Base-by-base conservation (phyloP, 164 flowering plant species). In the Cinnamomum micranthum region DNA sequence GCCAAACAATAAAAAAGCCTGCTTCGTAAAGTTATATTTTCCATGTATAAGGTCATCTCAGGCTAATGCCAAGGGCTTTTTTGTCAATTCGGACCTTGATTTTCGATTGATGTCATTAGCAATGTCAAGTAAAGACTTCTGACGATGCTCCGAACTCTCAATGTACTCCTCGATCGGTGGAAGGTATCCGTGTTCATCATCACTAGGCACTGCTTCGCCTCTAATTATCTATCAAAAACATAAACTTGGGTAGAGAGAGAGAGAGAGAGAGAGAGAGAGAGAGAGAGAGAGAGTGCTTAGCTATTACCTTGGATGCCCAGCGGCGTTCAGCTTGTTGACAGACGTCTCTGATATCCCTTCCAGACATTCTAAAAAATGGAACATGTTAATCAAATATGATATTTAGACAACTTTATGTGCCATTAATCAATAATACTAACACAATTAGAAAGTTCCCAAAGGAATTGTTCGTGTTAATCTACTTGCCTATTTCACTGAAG, bases 281-380 rank as follows among this genome's bases (percentile, higher is more conserved):
- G 33, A 1, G 11, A 28, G 13, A 20, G 22, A 25, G 12, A 20
- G 23, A 12, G 6, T 20, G 20, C 59, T 22, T 28, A 51, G 6
- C 10, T 51, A 74, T 58, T 58, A 91, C 98, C 97, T 91, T 95
- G 75, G 98, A 90, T 65, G 99, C 99, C 99, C 99, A 92, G n/a
- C 81, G 88, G 17, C 99, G 82, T 80, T 95, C 99, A 20, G 99
- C 97, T 83, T 92, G 96, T 77, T 91, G 99, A 70, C 99, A 95
- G 2, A 92, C 87, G 71, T 93, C 97, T 68, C 93, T 86, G 17
- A 95, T 92, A 77, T 95, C 98, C 75, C 99, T 84, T 65, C 99
- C 99, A 2, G 98, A 93, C 97, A 95, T 90, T 63, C 99, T 95
- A 84, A 75, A 78, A 23, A 19, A 25, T 67, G n/a, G 6, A 28